Conservation (phyloP, 176 grass and related monocot genomes). For the Thinopyrum elongatum region DNA sequence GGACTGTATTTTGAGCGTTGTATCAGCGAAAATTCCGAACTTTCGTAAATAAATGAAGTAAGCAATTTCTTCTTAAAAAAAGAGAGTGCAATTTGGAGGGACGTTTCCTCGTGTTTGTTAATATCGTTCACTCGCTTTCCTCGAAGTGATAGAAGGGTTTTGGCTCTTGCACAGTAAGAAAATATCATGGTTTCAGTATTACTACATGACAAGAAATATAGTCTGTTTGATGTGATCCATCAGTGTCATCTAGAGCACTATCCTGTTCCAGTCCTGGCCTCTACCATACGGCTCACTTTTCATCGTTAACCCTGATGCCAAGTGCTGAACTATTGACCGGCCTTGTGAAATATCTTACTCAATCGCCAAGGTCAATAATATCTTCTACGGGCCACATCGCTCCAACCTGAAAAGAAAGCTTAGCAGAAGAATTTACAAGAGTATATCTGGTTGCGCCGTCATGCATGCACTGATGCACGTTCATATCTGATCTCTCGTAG, state of each 20-base stretch:
- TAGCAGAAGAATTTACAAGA: not conserved
- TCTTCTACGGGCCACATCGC: not conserved
- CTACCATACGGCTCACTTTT: too few species aligned
- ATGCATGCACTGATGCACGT: not conserved
- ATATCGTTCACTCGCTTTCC: not conserved
- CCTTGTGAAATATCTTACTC: not conserved
- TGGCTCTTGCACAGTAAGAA: not conserved
- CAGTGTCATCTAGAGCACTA: not conserved
- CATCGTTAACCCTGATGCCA: too few species aligned
- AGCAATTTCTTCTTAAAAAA: too few species aligned
- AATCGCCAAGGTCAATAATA: not conserved
- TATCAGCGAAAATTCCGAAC: too few species aligned
- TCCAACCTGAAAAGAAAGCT: not conserved
- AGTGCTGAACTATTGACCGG: too few species aligned
- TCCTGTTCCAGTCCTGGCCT: too few species aligned
- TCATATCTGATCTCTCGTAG: not conserved
- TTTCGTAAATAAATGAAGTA: too few species aligned
- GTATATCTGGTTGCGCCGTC: not conserved
- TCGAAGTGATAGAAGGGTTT: not conserved
- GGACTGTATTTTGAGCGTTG: too few species aligned
- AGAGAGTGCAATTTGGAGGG: too few species aligned
- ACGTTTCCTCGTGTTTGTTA: not conserved
- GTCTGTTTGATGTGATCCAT: not conserved
- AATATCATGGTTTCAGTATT: not conserved
- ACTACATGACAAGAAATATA: not conserved